Conservation (phyloP, 2,329 filamentous ascomycete genomes). For the Rhexocercosporidium sp. region DNA sequence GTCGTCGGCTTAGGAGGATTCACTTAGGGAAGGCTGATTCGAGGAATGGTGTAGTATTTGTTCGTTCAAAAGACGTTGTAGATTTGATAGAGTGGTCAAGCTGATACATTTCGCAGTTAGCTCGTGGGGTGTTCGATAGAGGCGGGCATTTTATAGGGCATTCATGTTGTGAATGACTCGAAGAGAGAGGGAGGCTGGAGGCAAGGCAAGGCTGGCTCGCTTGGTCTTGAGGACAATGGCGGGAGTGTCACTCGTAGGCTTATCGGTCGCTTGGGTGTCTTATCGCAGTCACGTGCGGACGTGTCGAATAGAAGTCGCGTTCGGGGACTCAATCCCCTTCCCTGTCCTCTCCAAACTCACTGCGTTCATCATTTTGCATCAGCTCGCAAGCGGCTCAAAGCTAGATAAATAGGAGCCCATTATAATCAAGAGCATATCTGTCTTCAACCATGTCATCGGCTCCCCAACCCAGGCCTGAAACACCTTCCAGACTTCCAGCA, state of each 20-base stretch:
- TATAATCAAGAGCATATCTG: neutral
- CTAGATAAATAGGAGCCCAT: neutral
- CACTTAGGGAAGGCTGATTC: slow-evolving; percentile 3
- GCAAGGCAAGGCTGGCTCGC: slow-evolving; percentile 24
- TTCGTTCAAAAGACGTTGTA: slow-evolving; percentile 17
- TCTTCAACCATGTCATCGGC: slow-evolving; percentile 26
- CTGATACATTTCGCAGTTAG: slow-evolving; percentile 26
- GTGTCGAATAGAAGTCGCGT: neutral
- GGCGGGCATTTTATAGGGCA: slow-evolving; percentile 15
- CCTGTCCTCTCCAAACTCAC: neutral
- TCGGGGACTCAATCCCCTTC: neutral
- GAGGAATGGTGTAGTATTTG: slow-evolving; percentile 19
- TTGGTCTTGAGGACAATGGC: slow-evolving; percentile 18
- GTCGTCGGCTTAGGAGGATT: slow-evolving; percentile 24
- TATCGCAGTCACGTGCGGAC: slow-evolving; percentile 20
- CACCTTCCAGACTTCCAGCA: slow-evolving; percentile 12
- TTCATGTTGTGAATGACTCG: slow-evolving; percentile 21
- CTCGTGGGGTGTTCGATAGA: slow-evolving; percentile 2
- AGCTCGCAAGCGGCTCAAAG: neutral
- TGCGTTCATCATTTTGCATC: neutral
- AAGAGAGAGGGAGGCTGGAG: neutral
- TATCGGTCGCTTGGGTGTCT: slow-evolving; percentile 14
- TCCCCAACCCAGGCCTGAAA: slow-evolving; percentile 22
- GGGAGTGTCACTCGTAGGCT: neutral
- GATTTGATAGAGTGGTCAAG: slow-evolving; percentile 13